Base-by-base conservation (phyloP, 352 stramenopile species). In the Elongisporangium senticosum region DNA sequence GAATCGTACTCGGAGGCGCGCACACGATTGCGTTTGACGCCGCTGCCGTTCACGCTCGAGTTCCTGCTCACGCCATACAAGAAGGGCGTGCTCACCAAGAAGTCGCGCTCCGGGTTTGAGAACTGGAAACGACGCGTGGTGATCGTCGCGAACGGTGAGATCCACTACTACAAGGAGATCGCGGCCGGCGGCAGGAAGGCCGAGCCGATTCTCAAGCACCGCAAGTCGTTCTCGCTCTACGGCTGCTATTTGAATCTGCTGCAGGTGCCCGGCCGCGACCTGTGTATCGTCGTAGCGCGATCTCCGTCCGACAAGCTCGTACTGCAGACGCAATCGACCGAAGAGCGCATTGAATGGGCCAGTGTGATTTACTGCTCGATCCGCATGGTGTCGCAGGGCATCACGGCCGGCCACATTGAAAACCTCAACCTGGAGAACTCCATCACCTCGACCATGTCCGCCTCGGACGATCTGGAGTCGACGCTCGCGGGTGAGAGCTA, bases 361-460 rank as follows among this genome's bases (percentile, higher is more conserved):
- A 93, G 84, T 53, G 77, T 90, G 40, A 80, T 95, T 51, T 92
- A 93, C 69, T 95, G 86, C 72, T 90, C 72, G 61, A 95, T 95
- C 59, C 80, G 83, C 56, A 89, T 95, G 73, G 82, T 90, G 15
- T 92, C 84, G 26, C 84, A 94, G 61, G 86, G 86, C 23, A 86
- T 95, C 55, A 95, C 84, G 1, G 83, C 81, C 0, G 84, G 82
- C 17, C 84, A 92, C 61, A 93, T 91, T 28, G 79, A 86, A 53
- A 81, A 83, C 33, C 55, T 93, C 21, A 72, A 90, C 37, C 67
- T 93, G 37, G 83, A 91, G 64, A 66, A 81, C 33, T 43, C 33
- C 33, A 17, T 43, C 10, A 10, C 33, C 40, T 51, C 65, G 24
- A 43, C 33, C 2, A 1, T 43, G 5, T 43, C 33, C 7, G 1